A percentile compares a stretch with the other conserved stretches of the same genome.
Conservation (phyloP, 352 stramenopile species). For the Phytophthora kernoviae region DNA sequence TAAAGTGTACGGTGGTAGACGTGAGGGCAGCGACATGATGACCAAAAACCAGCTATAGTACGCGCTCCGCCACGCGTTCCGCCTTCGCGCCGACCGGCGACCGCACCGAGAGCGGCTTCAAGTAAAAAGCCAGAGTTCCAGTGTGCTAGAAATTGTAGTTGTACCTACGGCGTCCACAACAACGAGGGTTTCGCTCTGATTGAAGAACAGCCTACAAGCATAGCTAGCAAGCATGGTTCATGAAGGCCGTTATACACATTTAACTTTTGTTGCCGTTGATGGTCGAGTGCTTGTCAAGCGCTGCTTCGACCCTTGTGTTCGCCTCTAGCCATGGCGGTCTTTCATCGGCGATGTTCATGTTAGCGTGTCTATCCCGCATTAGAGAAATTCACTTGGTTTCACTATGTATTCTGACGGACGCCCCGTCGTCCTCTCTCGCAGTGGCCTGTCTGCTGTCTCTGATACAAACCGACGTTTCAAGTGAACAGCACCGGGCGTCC, state of each 20-base stretch:
- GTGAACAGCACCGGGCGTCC: conserved; percentile 4
- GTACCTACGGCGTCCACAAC: no score
- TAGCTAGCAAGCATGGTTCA: no score
- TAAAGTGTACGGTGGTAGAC: not conserved
- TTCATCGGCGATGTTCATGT: not conserved
- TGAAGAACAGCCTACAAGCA: no score
- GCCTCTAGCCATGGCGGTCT: not conserved
- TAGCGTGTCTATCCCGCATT: not conserved
- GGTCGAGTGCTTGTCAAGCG: no score
- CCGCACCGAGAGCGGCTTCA: not conserved
- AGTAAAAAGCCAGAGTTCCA: not conserved
- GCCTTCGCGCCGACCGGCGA: no score
- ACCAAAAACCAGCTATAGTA: not conserved
- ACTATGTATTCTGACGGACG: not conserved
- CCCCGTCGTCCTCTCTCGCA: conserved; percentile 23
- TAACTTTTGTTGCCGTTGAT: no score
- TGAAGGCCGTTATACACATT: no score
- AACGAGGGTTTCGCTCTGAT: no score
- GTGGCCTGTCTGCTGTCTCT: conserved; percentile 14
- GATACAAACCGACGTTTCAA: conserved; percentile 25
- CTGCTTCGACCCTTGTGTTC: no score
- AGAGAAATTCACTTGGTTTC: not conserved
- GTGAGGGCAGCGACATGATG: not conserved
- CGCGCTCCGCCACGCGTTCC: no score
- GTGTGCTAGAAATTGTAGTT: not conserved